Percentiles rank a stretch among this genome's conserved stretches.
Conservation (phyloP, 2,329 filamentous ascomycete species). For the Akanthomyces lecanii region DNA sequence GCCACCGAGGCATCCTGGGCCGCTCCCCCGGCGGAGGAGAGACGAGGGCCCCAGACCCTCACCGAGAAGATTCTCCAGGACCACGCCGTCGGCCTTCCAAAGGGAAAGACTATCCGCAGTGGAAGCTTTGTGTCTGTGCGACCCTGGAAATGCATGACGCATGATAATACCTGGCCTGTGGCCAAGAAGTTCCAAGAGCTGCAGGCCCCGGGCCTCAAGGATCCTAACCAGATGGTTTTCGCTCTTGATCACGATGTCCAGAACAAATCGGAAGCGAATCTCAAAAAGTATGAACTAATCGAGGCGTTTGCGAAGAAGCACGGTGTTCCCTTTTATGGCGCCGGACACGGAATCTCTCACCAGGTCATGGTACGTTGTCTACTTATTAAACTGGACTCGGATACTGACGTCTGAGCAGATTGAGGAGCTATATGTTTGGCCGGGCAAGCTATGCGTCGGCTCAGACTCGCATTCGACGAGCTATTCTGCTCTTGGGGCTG, state of each 20-base stretch:
- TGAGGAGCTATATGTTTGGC: constrained; percentile 79
- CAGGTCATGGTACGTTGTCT: constrained; percentile 61
- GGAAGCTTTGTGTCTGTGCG: constrained; percentile 79
- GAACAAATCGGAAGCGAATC: constrained; percentile 71
- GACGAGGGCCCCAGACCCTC: constrained; percentile 65
- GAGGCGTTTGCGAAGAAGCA: constrained; percentile 77
- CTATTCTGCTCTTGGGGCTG: constrained; percentile 69
- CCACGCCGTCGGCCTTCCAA: constrained; percentile 69
- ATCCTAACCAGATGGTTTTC: constrained; percentile 70
- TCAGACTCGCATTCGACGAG: constrained; percentile 75
- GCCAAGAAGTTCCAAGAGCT: constrained; percentile 73
- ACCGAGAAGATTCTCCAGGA: constrained; percentile 90
- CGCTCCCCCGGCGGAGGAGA: background rate
- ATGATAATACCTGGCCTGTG: constrained; percentile 79
- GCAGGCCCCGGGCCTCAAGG: constrained; percentile 65
- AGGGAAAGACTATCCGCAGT: constrained; percentile 68
- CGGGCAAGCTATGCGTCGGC: constrained; percentile 76
- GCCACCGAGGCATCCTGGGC: background rate
- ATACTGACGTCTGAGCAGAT: constrained; percentile 45
- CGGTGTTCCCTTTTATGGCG: constrained; percentile 71
- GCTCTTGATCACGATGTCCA: constrained; percentile 87
- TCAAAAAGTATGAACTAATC: constrained; percentile 79
- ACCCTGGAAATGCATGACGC: constrained; percentile 77
- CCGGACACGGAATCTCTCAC: constrained; percentile 80
- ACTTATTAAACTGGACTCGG: too few species aligned